Conservation (phyloP, 345 rosid species). For the Rhizophora mangle region DNA sequence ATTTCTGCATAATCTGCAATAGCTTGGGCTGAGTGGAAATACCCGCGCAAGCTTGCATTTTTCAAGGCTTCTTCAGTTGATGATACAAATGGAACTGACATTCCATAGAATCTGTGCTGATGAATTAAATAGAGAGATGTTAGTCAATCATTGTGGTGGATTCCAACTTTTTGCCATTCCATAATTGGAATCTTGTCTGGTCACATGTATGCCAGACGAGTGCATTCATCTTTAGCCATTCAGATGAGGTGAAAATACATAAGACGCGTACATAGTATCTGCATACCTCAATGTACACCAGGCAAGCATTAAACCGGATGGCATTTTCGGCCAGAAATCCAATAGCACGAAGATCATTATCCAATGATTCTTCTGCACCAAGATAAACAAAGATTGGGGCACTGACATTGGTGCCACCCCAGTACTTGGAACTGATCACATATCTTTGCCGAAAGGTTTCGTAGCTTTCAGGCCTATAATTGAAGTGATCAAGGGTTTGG, state of each 20-base stretch:
- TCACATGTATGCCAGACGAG: too few species aligned
- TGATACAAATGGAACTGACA: slow-evolving; percentile 48
- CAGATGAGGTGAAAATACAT: not conserved
- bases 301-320: slow-evolving; percentile 25
- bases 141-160: not conserved
- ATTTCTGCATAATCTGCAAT: slow-evolving; percentile 58
- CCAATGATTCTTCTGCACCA: slow-evolving; percentile 34
- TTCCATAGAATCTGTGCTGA: slow-evolving; percentile 48
- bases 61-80: slow-evolving; percentile 41
- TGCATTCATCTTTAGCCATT: not conserved
- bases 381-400: slow-evolving; percentile 41
- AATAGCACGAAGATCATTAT: not conserved
- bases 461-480: slow-evolving; percentile 40
- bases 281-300: slow-evolving; percentile 41
- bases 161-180: too few species aligned
- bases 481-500: slow-evolving; percentile 54
- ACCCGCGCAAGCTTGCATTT: slow-evolving; percentile 45
- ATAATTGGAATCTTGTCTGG: too few species aligned
- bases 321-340: slow-evolving; percentile 42
- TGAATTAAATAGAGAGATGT: not conserved
- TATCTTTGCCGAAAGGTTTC: slow-evolving; percentile 36
- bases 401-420: slow-evolving; percentile 34
- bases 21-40: slow-evolving; percentile 57
- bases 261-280: not conserved
- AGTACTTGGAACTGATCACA: slow-evolving; percentile 31